Evolutionary conservation across 2,329 filamentous ascomycete genomes (phyloP).

Genomic region (Colletotrichum lupini): DNA sequence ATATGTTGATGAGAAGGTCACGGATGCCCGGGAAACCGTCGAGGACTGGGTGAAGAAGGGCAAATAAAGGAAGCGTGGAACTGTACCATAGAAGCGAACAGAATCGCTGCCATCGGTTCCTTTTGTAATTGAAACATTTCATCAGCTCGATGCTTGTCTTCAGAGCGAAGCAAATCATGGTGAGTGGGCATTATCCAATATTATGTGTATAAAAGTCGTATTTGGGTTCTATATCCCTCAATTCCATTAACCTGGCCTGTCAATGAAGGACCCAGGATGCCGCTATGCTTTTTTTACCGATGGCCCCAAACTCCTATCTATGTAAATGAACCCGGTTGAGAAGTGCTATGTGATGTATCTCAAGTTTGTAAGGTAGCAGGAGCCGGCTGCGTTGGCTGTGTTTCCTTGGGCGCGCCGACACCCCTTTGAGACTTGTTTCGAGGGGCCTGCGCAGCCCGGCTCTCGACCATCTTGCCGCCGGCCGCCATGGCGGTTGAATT

Average conservation of each 20-base stretch:
- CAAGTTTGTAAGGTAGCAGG: conserved; percentile 37
- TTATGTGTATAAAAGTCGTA: neutral
- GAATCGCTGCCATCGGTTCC: conserved; percentile 34
- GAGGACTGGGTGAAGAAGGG: conserved; percentile 95
- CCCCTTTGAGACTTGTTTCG: conserved; percentile 48
- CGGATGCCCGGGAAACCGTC: conserved; percentile 77
- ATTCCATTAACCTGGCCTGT: neutral
- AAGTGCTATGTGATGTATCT: neutral
- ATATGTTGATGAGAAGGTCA: conserved; percentile 85
- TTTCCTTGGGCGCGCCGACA: conserved; percentile 18
- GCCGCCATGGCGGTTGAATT: conserved; percentile 59
- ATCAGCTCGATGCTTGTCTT: conserved; percentile 1
- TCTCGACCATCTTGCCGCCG: conserved; percentile 56
- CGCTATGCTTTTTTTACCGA: conserved; percentile 21
- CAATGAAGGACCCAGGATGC: conserved; percentile 14
- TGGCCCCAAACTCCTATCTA: conserved; percentile 30
- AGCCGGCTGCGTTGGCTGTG: conserved; percentile 35
- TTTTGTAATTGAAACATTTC: conserved; percentile 34
- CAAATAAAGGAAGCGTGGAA: conserved; percentile 62
- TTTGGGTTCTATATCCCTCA: conserved; percentile 1
- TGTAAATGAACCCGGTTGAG: neutral
- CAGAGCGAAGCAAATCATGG: neutral
- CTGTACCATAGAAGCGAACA: conserved; percentile 37
- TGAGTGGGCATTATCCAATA: neutral
- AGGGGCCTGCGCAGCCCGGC: conserved; percentile 14